Conservation (phyloP, 495 filamentous ascomycete species). For the Xylaria scruposa region DNA sequence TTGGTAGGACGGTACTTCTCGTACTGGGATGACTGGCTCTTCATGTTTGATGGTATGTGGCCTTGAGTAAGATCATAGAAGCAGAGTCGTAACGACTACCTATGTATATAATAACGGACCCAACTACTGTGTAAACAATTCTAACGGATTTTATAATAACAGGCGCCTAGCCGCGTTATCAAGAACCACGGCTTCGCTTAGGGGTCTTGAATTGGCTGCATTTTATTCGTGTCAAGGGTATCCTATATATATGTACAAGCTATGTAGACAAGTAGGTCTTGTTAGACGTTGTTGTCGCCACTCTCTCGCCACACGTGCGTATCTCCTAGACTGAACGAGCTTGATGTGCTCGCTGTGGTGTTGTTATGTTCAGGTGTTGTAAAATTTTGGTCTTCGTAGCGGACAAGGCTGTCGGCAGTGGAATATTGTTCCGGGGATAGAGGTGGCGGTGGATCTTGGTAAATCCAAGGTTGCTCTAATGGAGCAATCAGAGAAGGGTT, state of each 20-base stretch:
- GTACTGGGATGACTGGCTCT: constrained; percentile 56
- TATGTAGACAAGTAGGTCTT: background rate
- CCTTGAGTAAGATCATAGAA: constrained; percentile 31
- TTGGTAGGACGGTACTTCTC: constrained; percentile 47
- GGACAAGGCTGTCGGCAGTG: constrained; percentile 23
- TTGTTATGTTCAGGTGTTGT: constrained; percentile 27
- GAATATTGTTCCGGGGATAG: constrained; percentile 29
- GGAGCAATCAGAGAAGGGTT: constrained; percentile 76
- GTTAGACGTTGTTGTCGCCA: constrained; percentile 45
- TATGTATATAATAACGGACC: constrained; percentile 16
- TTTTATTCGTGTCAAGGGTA: constrained; percentile 15
- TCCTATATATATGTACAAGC: constrained; percentile 29
- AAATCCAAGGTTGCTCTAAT: constrained; percentile 61
- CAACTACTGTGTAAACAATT: background rate
- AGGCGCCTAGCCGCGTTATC: background rate
- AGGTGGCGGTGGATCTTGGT: constrained; percentile 55
- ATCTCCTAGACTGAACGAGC: constrained; percentile 61
- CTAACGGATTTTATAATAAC: background rate
- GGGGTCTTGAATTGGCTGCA: background rate
- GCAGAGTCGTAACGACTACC: background rate
- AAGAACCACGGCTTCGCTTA: background rate
- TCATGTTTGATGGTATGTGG: constrained; percentile 57
- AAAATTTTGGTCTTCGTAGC: background rate
- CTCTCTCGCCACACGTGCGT: constrained; percentile 61
- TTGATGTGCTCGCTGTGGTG: constrained; percentile 38